A percentile compares a stretch with the other conserved stretches of the same genome.
Conservation (phyloP, 1,284 basidiomycete genomes). For the Cryptococcus sp. region DNA sequence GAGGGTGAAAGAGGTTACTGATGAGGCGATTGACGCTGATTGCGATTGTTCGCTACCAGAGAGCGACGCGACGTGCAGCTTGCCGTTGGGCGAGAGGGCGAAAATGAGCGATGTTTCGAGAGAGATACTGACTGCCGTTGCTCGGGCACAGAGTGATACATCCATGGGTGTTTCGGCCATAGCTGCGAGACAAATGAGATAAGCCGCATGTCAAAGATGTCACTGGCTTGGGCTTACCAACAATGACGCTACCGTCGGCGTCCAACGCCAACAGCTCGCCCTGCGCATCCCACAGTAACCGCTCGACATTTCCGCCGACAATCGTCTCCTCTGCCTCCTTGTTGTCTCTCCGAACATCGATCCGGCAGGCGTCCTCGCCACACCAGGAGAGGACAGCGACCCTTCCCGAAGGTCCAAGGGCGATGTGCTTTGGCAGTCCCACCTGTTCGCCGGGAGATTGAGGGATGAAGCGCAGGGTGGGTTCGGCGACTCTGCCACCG, state of each 20-base stretch:
- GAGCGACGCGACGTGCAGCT: slow-evolving; percentile 59
- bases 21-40: slow-evolving; percentile 58
- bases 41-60: too few relatives aligned
- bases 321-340: slow-evolving; percentile 15
- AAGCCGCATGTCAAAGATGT: background rate
- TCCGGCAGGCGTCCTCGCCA: slow-evolving; percentile 1
- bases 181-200: slow-evolving; percentile 1
- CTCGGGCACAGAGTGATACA: slow-evolving; percentile 30
- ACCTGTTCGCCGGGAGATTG: slow-evolving; percentile 39
- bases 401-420: slow-evolving; percentile 28
- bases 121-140: slow-evolving; percentile 28
- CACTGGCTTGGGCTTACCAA: slow-evolving; percentile 12
- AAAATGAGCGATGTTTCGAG: slow-evolving; percentile 58
- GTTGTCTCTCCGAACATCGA: slow-evolving; percentile 11
- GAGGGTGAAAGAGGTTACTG: slow-evolving; percentile 77
- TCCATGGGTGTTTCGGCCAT: slow-evolving; percentile 12
- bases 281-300: slow-evolving; percentile 33
- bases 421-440: slow-evolving; percentile 39
- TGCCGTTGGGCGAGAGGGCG: slow-evolving; percentile 68
- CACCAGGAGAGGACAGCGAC: slow-evolving; percentile 35
- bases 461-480: slow-evolving; percentile 59
- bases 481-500: slow-evolving; percentile 62
- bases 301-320: slow-evolving; percentile 23
- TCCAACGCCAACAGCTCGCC: slow-evolving; percentile 36
- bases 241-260: slow-evolving; percentile 25